phyloP scores from a whole-genome alignment of 2,329 filamentous ascomycete species.

The Penicillium olsonii region DNA sequence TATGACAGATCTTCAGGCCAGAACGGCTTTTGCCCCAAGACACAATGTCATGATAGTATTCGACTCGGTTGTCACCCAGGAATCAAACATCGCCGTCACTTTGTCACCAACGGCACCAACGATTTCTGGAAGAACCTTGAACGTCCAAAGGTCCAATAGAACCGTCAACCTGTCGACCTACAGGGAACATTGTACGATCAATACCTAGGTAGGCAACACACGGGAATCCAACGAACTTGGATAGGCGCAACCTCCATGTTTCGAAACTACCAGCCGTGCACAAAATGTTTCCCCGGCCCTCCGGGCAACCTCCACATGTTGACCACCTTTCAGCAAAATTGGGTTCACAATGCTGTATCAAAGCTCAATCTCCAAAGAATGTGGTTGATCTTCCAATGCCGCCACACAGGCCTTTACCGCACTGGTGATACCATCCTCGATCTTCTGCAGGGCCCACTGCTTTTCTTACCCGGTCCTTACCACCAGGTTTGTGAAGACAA shows the following conservation, averaged over 20 bases:
- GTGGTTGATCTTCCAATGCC: slow-evolving; percentile 54
- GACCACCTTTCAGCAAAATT: slow-evolving; percentile 63
- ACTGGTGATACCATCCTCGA: slow-evolving; percentile 48
- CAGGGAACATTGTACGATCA: neutral
- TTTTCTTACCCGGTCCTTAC: slow-evolving; percentile 61
- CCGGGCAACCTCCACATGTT: slow-evolving; percentile 51
- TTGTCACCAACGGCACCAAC: slow-evolving; percentile 58
- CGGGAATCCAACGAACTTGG: neutral
- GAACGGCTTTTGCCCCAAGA: slow-evolving; percentile 59
- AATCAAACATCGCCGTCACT: slow-evolving; percentile 53
- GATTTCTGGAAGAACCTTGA: slow-evolving; percentile 61
- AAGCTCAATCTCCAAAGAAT: slow-evolving; percentile 63
- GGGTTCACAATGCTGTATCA: slow-evolving; percentile 64
- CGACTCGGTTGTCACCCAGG: slow-evolving; percentile 50
- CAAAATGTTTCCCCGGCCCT: slow-evolving; percentile 47
- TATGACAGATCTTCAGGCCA: slow-evolving; percentile 59
- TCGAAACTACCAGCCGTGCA: slow-evolving; percentile 53
- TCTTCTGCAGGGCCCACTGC: slow-evolving; percentile 44
- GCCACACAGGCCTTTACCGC: slow-evolving; percentile 57
- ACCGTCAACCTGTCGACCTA: slow-evolving; percentile 52
- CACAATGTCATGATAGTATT: slow-evolving; percentile 55
- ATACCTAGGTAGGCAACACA: no score
- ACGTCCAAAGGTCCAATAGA: slow-evolving; percentile 53
- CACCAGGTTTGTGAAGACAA: slow-evolving; percentile 67
- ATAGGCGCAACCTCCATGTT: slow-evolving; percentile 48